These are phyloP conservation scores for Xylariaceae sp. DNA, from an alignment of 2,329 filamentous ascomycete species.

Conservation along the genomic window DNA sequence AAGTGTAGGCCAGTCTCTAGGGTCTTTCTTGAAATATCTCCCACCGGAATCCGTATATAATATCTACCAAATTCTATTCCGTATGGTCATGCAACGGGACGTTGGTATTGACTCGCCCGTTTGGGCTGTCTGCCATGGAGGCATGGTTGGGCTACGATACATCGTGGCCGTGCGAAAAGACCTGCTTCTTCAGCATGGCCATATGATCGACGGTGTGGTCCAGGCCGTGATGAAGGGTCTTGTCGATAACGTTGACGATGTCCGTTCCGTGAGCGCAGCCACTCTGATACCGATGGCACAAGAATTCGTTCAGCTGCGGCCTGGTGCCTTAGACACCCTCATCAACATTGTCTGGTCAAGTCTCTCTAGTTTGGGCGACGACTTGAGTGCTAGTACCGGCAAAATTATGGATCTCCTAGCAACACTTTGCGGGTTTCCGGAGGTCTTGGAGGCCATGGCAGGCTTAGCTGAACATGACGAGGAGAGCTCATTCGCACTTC, in stretches of 20 bases:
- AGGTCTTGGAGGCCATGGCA: slow-evolving; percentile 94
- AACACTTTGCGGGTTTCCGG: slow-evolving; percentile 88
- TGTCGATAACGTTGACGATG: slow-evolving; percentile 87
- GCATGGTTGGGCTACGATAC: slow-evolving; percentile 95
- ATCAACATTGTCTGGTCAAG: slow-evolving; percentile 98
- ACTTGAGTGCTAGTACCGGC: slow-evolving; percentile 93
- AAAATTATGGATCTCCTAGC: slow-evolving; percentile 98
- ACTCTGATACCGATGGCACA: slow-evolving; percentile 94
- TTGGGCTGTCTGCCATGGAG: slow-evolving; percentile 96
- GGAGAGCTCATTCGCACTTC: slow-evolving; percentile 82
- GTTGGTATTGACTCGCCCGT: slow-evolving; percentile 67
- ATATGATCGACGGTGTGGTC: slow-evolving; percentile 89
- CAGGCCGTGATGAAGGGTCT: slow-evolving; percentile 92
- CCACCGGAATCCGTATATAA: slow-evolving; percentile 73
- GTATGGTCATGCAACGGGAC: slow-evolving; percentile 88
- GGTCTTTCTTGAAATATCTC: slow-evolving; percentile 81
- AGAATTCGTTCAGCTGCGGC: slow-evolving; percentile 85
- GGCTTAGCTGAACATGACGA: slow-evolving; percentile 75
- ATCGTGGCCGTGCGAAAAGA: slow-evolving; percentile 94
- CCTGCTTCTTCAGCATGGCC: slow-evolving; percentile 73
- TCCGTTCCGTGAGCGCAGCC: slow-evolving; percentile 94
- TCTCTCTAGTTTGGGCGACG: slow-evolving; percentile 91
- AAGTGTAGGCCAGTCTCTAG: slow-evolving; percentile 89
- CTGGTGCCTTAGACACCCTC: slow-evolving; percentile 70
- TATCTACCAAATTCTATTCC: slow-evolving; percentile 78